Evolutionary conservation across 2,329 filamentous ascomycete species (phyloP), one percentile per base, ranked within the genome.

Genomic region (Fusarium scirpi): DNA sequence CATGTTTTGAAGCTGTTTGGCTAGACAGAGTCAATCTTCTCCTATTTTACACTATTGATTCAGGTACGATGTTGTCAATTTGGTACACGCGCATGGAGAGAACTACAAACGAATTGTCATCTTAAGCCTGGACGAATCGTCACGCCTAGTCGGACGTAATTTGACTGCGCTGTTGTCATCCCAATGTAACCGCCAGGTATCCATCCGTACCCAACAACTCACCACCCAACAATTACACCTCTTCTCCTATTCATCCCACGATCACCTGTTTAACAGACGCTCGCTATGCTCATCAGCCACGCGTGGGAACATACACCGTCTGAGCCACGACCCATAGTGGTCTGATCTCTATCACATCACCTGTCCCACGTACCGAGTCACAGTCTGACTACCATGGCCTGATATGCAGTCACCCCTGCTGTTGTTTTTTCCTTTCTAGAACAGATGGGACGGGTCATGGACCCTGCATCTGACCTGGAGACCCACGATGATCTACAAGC

Each of bases 321-420:
- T 61, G 72, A 71, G 63, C 51, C 61, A 69, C 67, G 72, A 51
- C 72, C 69, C 72, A 74, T 66, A 52, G 69, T 74, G 72, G 72
- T 44, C 68, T 75, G 72, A 75, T 55, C 20, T 9, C 34, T 48
- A 54, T 72, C 70, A 72, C 66, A 65, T 68, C 69, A 72, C 24
- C 24, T 38, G 41, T 43, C 44, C 44, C 58, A 58, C 57, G 58
- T 70, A 44, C 62, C 58, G 49, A 48, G 48, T 52, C 34, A 52
- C 46, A n/a, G 18, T 52, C 49, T 41, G 22, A 22, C 24, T 41
- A 16, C 32, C 24, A 13, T 69, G 65, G 56, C 65, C 68, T 71
- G 66, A 73, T 34, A 16, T 41, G 24, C 15, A 44, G 22, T 8
- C n/a, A 24, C 38, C 54, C 55, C 20, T 43, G 27, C 22, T 24